phyloP scores from a whole-genome alignment of 2,329 filamentous ascomycete genomes.

The Colletotrichum cuscutae region DNA sequence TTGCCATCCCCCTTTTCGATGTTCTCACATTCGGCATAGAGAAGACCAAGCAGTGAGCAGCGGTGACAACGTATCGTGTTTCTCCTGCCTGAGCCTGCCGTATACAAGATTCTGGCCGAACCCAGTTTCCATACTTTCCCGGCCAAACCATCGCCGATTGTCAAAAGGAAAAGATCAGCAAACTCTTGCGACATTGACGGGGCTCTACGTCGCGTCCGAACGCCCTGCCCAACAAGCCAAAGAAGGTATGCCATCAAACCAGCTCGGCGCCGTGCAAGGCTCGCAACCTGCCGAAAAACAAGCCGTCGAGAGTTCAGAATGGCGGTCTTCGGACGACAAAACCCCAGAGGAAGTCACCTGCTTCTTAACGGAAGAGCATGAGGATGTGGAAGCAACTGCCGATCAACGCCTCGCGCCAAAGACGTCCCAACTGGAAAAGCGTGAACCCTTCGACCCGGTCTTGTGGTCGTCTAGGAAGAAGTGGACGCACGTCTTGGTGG shows the following conservation, averaged over 20 bases:
- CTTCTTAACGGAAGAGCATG: background rate
- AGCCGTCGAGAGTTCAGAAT: background rate
- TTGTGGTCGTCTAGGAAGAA: constrained; percentile 21
- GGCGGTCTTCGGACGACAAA: constrained; percentile 1
- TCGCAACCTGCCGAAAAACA: background rate
- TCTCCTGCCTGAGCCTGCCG: background rate
- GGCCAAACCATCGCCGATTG: background rate
- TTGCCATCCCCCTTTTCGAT: background rate
- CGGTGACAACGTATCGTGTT: too few species aligned
- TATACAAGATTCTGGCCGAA: background rate
- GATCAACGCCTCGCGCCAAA: constrained; percentile 1
- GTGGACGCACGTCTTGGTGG: constrained; percentile 19
- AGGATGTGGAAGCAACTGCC: background rate
- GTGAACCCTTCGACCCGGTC: constrained; percentile 13
- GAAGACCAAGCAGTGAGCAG: background rate
- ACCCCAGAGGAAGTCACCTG: background rate
- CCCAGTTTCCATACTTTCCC: background rate
- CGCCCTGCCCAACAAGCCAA: background rate
- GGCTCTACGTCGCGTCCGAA: background rate
- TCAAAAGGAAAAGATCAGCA: background rate
- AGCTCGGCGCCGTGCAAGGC: background rate
- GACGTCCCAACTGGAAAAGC: background rate
- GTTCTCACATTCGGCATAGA: background rate
- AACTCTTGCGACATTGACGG: background rate
- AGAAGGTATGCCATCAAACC: background rate